Conservation (phyloP, 495 filamentous ascomycete genomes). For the Aspergillus bertholletiae region DNA sequence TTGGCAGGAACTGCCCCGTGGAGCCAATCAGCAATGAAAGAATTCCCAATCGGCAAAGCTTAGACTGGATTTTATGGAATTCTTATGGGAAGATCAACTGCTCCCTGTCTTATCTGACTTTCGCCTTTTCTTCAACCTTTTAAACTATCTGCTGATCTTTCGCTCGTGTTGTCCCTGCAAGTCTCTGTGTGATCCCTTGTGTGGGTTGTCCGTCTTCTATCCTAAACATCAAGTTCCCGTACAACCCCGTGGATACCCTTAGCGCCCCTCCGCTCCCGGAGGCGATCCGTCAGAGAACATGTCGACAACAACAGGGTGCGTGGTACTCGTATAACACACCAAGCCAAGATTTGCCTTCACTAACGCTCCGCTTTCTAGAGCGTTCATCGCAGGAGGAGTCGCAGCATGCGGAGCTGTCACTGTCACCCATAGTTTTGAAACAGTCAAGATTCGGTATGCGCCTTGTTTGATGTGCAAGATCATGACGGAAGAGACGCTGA, state of each 20-base stretch:
- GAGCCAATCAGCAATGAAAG: not conserved
- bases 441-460: constrained; percentile 90
- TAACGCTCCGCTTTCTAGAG: constrained; percentile 33
- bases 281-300: constrained; percentile 23
- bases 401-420: constrained; percentile 97
- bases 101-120: constrained; percentile 1
- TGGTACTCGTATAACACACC: not conserved
- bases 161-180: not conserved
- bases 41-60: constrained; percentile 10
- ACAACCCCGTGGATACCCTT: not conserved
- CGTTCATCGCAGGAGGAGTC: constrained; percentile 92
- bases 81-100: not conserved
- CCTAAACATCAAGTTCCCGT: not conserved
- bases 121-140: not conserved
- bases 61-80: not conserved
- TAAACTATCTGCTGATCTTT: not conserved
- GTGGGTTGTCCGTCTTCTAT: not conserved
- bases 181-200: not conserved
- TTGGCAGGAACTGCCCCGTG: not conserved
- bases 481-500: not conserved
- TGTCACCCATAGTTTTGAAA: constrained; percentile 97
- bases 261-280: constrained; percentile 15
- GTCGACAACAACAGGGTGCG: constrained; percentile 54
- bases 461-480: not conserved
- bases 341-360: not conserved